Evolutionary conservation across 2,329 filamentous ascomycete genomes (phyloP), one percentile per base, ranked within the genome.

Genomic region (Alternaria triticimaculans): DNA sequence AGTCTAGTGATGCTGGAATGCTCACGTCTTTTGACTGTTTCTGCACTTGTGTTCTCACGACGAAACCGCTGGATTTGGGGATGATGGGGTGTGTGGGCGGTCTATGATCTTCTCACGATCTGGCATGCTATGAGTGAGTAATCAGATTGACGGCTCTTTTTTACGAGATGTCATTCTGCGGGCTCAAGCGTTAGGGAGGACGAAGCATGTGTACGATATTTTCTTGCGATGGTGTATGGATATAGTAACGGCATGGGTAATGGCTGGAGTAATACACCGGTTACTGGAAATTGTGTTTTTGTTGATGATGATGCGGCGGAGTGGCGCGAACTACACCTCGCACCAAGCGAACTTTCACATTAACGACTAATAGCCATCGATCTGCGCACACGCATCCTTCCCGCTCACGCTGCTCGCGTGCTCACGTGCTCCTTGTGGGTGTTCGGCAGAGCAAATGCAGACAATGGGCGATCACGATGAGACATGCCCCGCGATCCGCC

Each of bases 1-100:
- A 54, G 25, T 26, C 44, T 45, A 53, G 54, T 65, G 72, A 58
- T 63, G 72, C 72, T 74, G 72, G 62, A 73, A 74, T 67, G 72
- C 72, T 67, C 70, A 66, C 28, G 2, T 41, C 8, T 41, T 60
- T 58, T 7, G 33, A 20, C 45, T 67, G 55, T 64, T 41, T 41
- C 54, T 33, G 18, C 53, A 37, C 10, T 60, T 59, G 20, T 20
- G 18, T 46, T 61, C 58, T 49, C n/a, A 18, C 51, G 41, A 54
- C 30, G 57, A 45, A 18, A 54, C 20, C 37, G 41, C 26, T 60
- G 49, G 41, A 12, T 53, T 43, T 58, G 23, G 20, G 54, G 46
- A 45, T 48, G 50, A 45, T 21, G 23, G 23, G 43, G 57, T 60
- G 45, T 30, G 15, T 37, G 15, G 51, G 46, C 25, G 18, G 33